phyloP scores from a whole-genome alignment of 2,329 filamentous ascomycete genomes.

The Sclerotinia nivalis region DNA sequence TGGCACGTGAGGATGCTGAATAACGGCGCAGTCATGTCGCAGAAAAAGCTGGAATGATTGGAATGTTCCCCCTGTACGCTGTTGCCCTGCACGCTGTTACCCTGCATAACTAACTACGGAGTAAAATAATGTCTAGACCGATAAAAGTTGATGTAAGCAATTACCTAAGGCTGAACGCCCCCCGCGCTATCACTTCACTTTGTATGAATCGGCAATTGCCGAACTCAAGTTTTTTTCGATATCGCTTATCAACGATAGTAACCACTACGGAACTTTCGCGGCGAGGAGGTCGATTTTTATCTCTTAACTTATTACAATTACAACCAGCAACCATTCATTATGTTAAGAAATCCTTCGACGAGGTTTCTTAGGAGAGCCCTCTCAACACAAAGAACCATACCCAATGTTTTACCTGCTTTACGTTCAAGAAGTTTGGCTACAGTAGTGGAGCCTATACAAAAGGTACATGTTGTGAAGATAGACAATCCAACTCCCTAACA shows the following conservation, averaged over 20 bases:
- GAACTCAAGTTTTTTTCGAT: slow-evolving; percentile 9
- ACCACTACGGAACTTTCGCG: neutral
- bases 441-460: slow-evolving; percentile 40
- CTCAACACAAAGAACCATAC: slow-evolving; percentile 26
- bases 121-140: neutral
- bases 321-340: slow-evolving; percentile 27
- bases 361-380: slow-evolving; percentile 33
- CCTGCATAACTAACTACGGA: neutral
- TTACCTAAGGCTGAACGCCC: neutral
- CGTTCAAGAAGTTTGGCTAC: slow-evolving; percentile 40
- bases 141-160: too few relatives aligned
- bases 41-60: neutral
- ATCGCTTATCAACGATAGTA: neutral
- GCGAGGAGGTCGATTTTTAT: neutral
- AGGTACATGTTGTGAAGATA: slow-evolving; percentile 30
- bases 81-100: too few relatives aligned
- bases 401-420: slow-evolving; percentile 32
- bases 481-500: neutral
- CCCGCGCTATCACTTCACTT: too few relatives aligned
- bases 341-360: slow-evolving; percentile 39
- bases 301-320: neutral
- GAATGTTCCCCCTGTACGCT: neutral
- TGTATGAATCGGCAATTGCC: slow-evolving; percentile 2
- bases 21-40: neutral
- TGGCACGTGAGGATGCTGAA: slow-evolving; percentile 1